Evolutionary conservation across 192 early-diverging fungal species (phyloP), one percentile per base, ranked within the genome.

Genomic region (Podila minutissima): DNA sequence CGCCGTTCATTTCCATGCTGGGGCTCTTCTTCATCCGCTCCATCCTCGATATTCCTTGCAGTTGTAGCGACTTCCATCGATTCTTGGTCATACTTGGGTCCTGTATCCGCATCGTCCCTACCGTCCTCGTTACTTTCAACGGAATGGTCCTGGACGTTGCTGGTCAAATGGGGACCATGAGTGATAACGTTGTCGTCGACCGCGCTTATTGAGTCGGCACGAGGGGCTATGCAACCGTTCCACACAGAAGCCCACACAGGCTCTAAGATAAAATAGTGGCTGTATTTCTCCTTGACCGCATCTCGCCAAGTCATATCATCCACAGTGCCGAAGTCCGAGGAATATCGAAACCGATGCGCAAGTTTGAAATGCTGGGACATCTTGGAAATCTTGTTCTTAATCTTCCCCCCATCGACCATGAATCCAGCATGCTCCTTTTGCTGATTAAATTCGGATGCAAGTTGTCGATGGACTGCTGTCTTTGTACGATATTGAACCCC

Each of bases 331-430:
- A 17, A 17, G 41, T 1, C 26, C 46, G 26, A 65, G 26, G 63
- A 49, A 65, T 65, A 17, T 24, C 22, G 63, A 19, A 65, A 50
- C 41, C 35, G 63, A 26, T 65, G 63, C 4, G 63, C 63, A 65
- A 29, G 12, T 28, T 65, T 65, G 41, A 64, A 64, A 26, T 64
- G n/a, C 22, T 26, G 38, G 7, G 24, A 65, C 46, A 65, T 65
- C 41, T 65, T 65, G 63, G 63, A 15, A 65, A 65, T 65, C 63
- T 49, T 65, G 17, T 65, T 65, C 63, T 65, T 65, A 26, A 65
- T 65, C 46, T 65, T 65, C 4, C 9, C 19, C 46, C 32, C 64
- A 51, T 65, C 64, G 17, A 65, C 64, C 46, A 22, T n/a, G 48
- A 51, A 49, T 46, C 64, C 64, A n/a, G 64, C 64, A 65, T 65